A percentile compares a stretch with the other conserved stretches of the same genome.
Evolutionary conservation across 129 eudicot genomes (phyloP).

Genomic region (Helianthus annuus): HanXRQr2.0-SUNRISE NC_035440.2:105718227-105718726

Average conservation of each 20-base stretch:
- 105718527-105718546: background rate
- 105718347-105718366: background rate
- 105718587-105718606: constrained; percentile 52
- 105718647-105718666: constrained; percentile 4
- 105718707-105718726: constrained; percentile 39
- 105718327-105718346: too few species aligned
- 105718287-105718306: too few species aligned
- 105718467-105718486: constrained; percentile 43
- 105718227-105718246: too few species aligned
- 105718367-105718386: background rate
- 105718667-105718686: constrained; percentile 22
- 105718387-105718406: background rate
- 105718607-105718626: constrained; percentile 21
- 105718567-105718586: constrained; percentile 38
- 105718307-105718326: too few species aligned
- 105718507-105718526: constrained; percentile 17
- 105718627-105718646: constrained; percentile 5
- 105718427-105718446: constrained; percentile 10
- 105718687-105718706: constrained; percentile 40
- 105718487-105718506: constrained; percentile 59
- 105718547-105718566: constrained; percentile 62
- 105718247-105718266: too few species aligned
- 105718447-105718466: constrained; percentile 14
- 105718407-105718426: constrained; percentile 23
- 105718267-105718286: too few species aligned